These are phyloP conservation scores for Physaria fendleri DNA, from an alignment of 345 rosid genomes.

Conservation along the genomic window DNA sequence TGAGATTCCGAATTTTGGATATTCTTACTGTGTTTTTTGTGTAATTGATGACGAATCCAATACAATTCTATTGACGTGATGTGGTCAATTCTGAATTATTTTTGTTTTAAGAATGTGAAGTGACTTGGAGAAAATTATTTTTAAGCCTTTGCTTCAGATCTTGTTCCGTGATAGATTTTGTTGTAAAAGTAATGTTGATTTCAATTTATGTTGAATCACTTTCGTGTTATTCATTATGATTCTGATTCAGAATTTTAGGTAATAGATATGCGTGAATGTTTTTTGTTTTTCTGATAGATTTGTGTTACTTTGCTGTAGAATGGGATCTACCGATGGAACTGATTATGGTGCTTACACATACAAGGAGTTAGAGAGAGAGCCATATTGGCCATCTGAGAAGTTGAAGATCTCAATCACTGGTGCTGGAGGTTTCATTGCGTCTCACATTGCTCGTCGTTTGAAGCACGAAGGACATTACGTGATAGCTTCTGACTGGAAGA, in stretches of 20 bases:
- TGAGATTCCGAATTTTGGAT: neutral
- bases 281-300: neutral
- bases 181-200: neutral
- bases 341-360: conserved; percentile 77
- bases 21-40: neutral
- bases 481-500: conserved; percentile 99
- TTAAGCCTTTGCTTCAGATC: conserved; percentile 7
- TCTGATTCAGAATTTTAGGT: neutral
- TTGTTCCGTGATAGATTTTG: no score
- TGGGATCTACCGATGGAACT: conserved; percentile 61
- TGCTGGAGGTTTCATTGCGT: conserved; percentile 94
- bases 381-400: conserved; percentile 86
- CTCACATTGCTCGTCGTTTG: conserved; percentile 97
- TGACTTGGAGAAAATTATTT: neutral
- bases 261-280: neutral
- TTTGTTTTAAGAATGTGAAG: neutral
- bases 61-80: no score
- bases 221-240: no score
- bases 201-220: neutral
- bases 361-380: conserved; percentile 74
- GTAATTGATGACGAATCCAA: neutral
- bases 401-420: conserved; percentile 83
- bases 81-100: neutral
- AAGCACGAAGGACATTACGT: conserved; percentile 93
- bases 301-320: conserved; percentile 34